Conservation (phyloP, 163 green algal genomes). For the Coccomyxa subellipsoidea region DNA sequence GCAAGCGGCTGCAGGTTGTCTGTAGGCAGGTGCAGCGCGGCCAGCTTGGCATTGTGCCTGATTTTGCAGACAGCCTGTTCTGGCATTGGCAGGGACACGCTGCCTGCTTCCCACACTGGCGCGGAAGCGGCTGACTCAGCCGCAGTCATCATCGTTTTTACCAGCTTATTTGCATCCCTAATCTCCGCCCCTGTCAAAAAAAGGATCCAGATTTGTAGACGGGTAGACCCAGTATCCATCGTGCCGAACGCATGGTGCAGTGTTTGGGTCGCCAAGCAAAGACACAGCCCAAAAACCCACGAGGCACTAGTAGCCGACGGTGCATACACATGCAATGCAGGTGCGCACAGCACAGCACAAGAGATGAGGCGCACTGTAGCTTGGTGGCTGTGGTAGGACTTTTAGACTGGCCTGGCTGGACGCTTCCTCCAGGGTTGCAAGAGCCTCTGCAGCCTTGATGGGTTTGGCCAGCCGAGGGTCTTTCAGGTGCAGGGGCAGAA, state of each 20-base stretch:
- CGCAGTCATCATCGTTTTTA: neutral
- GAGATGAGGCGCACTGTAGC: neutral
- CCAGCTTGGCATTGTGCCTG: neutral
- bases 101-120: neutral
- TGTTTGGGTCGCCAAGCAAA: no score
- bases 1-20: neutral
- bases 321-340: no score
- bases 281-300: no score
- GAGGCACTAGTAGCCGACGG: no score
- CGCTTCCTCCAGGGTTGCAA: neutral
- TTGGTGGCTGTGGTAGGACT: neutral
- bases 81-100: neutral
- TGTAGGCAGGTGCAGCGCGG: neutral
- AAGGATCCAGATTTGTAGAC: neutral
- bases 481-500: neutral
- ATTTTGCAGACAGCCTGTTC: neutral
- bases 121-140: neutral
- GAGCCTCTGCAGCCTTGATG: neutral
- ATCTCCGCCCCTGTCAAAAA: neutral
- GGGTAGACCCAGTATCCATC: neutral
- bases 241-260: no score
- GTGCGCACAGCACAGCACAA: neutral
- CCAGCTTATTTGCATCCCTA: neutral
- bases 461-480: slow-evolving; percentile 1
- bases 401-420: neutral